phyloP scores from a whole-genome alignment of 805 yeast genomes.

The Metschnikowia continentalis region DNA sequence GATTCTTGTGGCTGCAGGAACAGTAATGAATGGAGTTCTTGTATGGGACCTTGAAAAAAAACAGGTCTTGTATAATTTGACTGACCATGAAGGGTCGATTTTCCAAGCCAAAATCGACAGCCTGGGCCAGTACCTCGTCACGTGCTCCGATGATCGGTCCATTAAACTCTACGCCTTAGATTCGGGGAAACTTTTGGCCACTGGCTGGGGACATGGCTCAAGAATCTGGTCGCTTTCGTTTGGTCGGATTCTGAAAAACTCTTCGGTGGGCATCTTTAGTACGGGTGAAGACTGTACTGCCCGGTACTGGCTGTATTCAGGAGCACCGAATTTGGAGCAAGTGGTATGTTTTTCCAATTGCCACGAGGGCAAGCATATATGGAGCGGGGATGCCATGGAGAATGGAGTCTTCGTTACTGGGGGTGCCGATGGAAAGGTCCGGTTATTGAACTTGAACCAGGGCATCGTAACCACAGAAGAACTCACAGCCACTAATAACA shows the following conservation, averaged over 20 bases:
- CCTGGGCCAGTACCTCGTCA: slow-evolving; percentile 52
- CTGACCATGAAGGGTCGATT: slow-evolving; percentile 87
- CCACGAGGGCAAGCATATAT: slow-evolving; percentile 81
- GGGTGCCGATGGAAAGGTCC: slow-evolving; percentile 88
- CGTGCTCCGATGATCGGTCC: slow-evolving; percentile 94
- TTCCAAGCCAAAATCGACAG: slow-evolving; percentile 69
- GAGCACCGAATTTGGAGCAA: slow-evolving; percentile 34
- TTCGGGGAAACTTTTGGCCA: slow-evolving; percentile 56
- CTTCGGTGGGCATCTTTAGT: slow-evolving; percentile 48
- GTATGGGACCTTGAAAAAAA: slow-evolving; percentile 61
- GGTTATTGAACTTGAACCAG: slow-evolving; percentile 47
- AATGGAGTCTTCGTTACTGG: slow-evolving; percentile 67
- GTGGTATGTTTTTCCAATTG: slow-evolving; percentile 51
- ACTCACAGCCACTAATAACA: too few species aligned
- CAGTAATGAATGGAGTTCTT: slow-evolving; percentile 84
- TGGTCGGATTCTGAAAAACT: slow-evolving; percentile 21
- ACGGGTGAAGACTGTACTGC: slow-evolving; percentile 84
- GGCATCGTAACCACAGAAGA: neutral
- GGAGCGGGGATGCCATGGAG: slow-evolving; percentile 67
- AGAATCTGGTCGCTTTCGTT: slow-evolving; percentile 84
- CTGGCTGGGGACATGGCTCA: slow-evolving; percentile 96
- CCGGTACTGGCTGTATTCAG: slow-evolving; percentile 62
- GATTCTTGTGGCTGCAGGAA: slow-evolving; percentile 77
- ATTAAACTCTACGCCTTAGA: slow-evolving; percentile 67
- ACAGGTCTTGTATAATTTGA: slow-evolving; percentile 49